A percentile compares a stretch with the other conserved stretches of the same genome.
Conservation (phyloP, 78 protist genomes). For the Dictyostelium capitatum region DNA sequence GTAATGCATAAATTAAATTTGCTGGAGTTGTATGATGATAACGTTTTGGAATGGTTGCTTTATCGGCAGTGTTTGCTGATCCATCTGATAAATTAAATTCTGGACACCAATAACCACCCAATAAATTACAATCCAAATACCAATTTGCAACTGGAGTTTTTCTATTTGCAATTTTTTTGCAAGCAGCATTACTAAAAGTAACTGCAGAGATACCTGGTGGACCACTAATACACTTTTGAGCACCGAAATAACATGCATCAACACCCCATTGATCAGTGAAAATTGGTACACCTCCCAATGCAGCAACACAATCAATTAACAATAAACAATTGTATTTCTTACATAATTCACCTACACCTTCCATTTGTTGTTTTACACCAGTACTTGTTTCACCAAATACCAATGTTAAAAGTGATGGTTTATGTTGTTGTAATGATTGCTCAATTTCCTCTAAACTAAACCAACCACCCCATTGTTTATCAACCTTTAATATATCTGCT, state of each 20-base stretch:
- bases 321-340: conserved; percentile 57
- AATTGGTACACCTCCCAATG: conserved; percentile 87
- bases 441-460: conserved; percentile 73
- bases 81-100: conserved; percentile 47
- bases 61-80: background rate
- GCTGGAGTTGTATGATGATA: conserved; percentile 88
- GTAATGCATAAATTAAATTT: conserved; percentile 66
- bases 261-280: conserved; percentile 84
- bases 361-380: conserved; percentile 84
- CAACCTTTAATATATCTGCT: conserved; percentile 24
- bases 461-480: conserved; percentile 70
- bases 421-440: conserved; percentile 56
- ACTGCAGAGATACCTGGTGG: conserved; percentile 88
- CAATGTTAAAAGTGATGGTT: conserved; percentile 60
- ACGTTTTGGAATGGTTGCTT: conserved; percentile 26
- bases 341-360: conserved; percentile 86
- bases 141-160: conserved; percentile 80
- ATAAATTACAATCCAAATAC: conserved; percentile 78
- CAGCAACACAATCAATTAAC: conserved; percentile 82
- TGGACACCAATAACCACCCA: conserved; percentile 78
- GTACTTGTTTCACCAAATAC: conserved; percentile 87
- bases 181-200: conserved; percentile 59
- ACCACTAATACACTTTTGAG: conserved; percentile 80
- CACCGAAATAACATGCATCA: conserved; percentile 84
- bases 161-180: conserved; percentile 66